These are phyloP conservation scores for Aegilops bicornis DNA, from an alignment of 176 grass and related monocot species.

Conservation along the genomic window DNA sequence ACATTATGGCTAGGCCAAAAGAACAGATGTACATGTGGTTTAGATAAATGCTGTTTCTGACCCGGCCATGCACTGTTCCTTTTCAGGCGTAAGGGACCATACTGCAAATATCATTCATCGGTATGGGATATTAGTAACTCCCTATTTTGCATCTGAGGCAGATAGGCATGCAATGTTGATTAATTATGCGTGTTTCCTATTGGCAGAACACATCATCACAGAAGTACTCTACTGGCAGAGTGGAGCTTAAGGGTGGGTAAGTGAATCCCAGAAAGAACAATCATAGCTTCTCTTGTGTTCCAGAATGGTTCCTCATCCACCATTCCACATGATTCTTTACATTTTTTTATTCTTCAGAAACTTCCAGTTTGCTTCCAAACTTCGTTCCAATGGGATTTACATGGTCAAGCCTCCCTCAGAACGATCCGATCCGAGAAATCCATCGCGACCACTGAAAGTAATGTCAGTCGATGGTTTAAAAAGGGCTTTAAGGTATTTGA, in stretches of 20 bases:
- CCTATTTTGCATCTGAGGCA: conserved; percentile 11
- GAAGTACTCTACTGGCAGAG: conserved; percentile 67
- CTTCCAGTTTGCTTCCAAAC: conserved; percentile 62
- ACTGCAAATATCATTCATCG: conserved; percentile 81
- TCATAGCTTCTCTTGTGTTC: background rate
- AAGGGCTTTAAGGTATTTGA: conserved; percentile 78
- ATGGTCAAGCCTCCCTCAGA: conserved; percentile 68
- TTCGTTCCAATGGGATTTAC: conserved; percentile 73
- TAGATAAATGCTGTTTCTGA: conserved; percentile 14
- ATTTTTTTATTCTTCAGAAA: conserved; percentile 48
- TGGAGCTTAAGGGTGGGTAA: conserved; percentile 94
- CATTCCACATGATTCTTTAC: conserved; percentile 8
- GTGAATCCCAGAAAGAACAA: conserved; percentile 26
- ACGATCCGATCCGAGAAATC: conserved; percentile 43
- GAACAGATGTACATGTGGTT: background rate
- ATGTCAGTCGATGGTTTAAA: conserved; percentile 45
- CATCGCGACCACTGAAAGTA: conserved; percentile 41
- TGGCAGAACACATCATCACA: conserved; percentile 75
- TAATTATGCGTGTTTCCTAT: conserved; percentile 23
- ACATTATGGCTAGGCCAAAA: background rate
- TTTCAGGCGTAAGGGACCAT: conserved; percentile 69
- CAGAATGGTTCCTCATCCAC: background rate
- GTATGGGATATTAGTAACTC: conserved; percentile 50
- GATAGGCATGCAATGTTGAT: conserved; percentile 8
- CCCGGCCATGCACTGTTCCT: background rate